A percentile compares a stretch with the other conserved stretches of the same genome.
phyloP scores from a whole-genome alignment of 2,329 filamentous ascomycete genomes.

The Daldinia eschscholtzii region DNA sequence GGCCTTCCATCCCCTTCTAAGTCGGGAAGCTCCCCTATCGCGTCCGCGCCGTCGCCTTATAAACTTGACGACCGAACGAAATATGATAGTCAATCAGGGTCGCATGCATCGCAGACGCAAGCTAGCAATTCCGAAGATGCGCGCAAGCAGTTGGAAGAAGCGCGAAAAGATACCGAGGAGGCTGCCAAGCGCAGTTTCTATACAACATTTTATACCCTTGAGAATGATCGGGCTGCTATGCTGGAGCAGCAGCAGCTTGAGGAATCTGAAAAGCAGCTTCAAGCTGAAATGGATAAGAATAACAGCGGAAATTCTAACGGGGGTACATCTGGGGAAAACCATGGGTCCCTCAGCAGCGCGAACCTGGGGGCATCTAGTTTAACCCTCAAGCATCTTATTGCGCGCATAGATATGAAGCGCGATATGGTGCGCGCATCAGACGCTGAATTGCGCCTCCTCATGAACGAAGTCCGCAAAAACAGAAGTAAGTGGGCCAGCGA shows the following conservation, averaged over 20 bases:
- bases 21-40: constrained; percentile 75
- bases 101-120: constrained; percentile 53
- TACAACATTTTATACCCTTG: constrained; percentile 93
- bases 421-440: constrained; percentile 92
- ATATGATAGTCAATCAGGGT: constrained; percentile 61
- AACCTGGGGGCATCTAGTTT: constrained; percentile 96
- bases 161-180: constrained; percentile 90
- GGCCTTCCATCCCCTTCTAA: constrained; percentile 76
- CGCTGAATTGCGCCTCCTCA: constrained; percentile 88
- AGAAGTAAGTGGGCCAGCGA: constrained; percentile 99
- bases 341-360: constrained; percentile 90
- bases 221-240: constrained; percentile 97
- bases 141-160: constrained; percentile 92
- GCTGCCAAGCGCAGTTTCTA: constrained; percentile 91
- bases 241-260: constrained; percentile 96
- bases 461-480: constrained; percentile 98
- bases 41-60: constrained; percentile 71
- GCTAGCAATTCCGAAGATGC: constrained; percentile 85
- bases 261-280: constrained; percentile 94
- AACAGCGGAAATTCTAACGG: constrained; percentile 64
- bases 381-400: constrained; percentile 96
- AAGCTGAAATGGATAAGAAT: constrained; percentile 89
- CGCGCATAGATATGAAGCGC: constrained; percentile 92
- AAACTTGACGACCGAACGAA: constrained; percentile 68
- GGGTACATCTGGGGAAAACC: constrained; percentile 70